A percentile compares a stretch with the other conserved stretches of the same genome.
Evolutionary conservation across 2,329 filamentous ascomycete genomes (phyloP).

Genomic region (Incumbomyces lentus): DNA sequence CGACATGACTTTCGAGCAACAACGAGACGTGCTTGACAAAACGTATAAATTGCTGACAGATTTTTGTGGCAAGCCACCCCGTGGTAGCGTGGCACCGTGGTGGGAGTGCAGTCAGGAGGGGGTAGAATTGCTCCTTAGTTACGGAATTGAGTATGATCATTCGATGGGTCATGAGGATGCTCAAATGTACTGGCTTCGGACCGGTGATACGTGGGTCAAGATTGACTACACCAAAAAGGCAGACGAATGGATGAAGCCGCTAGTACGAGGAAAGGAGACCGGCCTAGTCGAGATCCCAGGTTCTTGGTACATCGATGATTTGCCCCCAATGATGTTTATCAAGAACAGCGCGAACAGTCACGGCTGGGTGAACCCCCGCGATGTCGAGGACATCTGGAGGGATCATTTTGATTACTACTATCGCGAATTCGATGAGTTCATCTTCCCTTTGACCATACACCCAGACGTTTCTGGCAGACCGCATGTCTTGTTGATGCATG

Average conservation of each 20-base stretch:
- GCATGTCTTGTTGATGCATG: slow-evolving; percentile 64
- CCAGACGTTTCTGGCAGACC: slow-evolving; percentile 63
- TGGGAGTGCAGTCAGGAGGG: slow-evolving; percentile 65
- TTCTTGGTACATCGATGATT: slow-evolving; percentile 36
- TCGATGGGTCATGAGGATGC: slow-evolving; percentile 37
- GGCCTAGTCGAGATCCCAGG: slow-evolving; percentile 35
- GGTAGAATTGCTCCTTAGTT: slow-evolving; percentile 36
- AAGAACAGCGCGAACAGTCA: slow-evolving; percentile 39
- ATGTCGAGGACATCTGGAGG: slow-evolving; percentile 46
- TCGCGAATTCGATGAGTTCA: slow-evolving; percentile 64
- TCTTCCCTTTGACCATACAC: slow-evolving; percentile 69
- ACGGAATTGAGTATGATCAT: slow-evolving; percentile 45
- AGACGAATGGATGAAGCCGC: slow-evolving; percentile 36
- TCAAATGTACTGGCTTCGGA: slow-evolving; percentile 35
- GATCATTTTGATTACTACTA: slow-evolving; percentile 60
- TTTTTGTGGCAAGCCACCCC: slow-evolving; percentile 59
- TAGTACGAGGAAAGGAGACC: slow-evolving; percentile 36
- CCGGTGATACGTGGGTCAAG: slow-evolving; percentile 35
- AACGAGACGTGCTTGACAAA: slow-evolving; percentile 66
- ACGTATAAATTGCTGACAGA: slow-evolving; percentile 63
- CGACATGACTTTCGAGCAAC: slow-evolving; percentile 64
- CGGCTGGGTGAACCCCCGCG: slow-evolving; percentile 49
- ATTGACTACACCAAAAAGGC: slow-evolving; percentile 35
- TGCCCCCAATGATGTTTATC: slow-evolving; percentile 39
- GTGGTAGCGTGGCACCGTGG: slow-evolving; percentile 58